A percentile compares a stretch with the other conserved stretches of the same genome.
phyloP scores from a whole-genome alignment of 345 rosid species.

The Camelina sativa region DNA sequence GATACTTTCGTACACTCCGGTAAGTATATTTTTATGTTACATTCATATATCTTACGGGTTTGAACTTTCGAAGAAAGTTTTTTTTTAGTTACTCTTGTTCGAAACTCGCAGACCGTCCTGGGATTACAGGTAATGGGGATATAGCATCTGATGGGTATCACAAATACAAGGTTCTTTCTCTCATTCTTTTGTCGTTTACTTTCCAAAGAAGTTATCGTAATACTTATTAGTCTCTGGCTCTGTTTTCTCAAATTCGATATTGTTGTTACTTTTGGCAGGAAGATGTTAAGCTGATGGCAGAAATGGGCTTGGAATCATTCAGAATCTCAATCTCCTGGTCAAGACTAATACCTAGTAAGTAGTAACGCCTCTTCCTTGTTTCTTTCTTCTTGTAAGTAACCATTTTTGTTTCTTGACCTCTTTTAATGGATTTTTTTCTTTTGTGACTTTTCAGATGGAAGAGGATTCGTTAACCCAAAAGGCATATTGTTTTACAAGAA shows the following conservation, averaged over 20 bases:
- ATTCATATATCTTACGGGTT: background rate
- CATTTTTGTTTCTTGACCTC: background rate
- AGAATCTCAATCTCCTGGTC: conserved; percentile 89
- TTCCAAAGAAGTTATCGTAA: background rate
- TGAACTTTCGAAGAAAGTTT: background rate
- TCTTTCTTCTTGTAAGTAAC: conserved; percentile 14
- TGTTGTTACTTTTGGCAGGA: conserved; percentile 49
- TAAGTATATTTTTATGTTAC: conserved; percentile 14
- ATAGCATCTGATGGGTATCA: conserved; percentile 64
- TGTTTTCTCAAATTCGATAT: background rate
- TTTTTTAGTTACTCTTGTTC: background rate
- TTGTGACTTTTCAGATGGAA: conserved; percentile 55
- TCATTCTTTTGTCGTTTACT: background rate
- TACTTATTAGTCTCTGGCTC: background rate
- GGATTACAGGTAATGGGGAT: conserved; percentile 52
- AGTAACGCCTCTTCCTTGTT: conserved; percentile 42
- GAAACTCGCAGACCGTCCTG: conserved; percentile 5
- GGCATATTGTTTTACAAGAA: conserved; percentile 66
- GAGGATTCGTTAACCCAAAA: conserved; percentile 64
- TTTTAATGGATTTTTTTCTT: background rate
- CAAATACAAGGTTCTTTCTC: conserved; percentile 58
- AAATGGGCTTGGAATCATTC: conserved; percentile 66
- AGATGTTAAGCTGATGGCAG: conserved; percentile 78
- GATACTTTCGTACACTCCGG: conserved; percentile 60
- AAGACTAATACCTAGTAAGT: conserved; percentile 61